Conservation (phyloP, 257 asterid species). For the Solanum peruvianum region DNA sequence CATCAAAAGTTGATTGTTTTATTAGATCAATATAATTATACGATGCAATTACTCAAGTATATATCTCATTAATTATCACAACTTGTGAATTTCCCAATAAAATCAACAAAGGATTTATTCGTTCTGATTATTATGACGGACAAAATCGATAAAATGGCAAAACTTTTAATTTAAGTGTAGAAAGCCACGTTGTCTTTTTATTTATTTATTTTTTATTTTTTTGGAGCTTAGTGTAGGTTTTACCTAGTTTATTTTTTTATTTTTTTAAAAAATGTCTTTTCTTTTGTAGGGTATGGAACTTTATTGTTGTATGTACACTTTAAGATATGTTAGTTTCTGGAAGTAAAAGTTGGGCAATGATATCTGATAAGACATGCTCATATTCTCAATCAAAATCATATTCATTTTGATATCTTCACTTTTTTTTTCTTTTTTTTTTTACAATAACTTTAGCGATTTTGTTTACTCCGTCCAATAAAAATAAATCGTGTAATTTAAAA, state of each 20-base stretch:
- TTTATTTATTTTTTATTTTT: background rate
- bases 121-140: background rate
- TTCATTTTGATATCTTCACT: background rate
- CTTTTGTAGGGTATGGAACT: background rate
- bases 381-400: background rate
- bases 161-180: background rate
- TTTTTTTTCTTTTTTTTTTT: background rate
- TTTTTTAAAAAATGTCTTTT: background rate
- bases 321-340: background rate
- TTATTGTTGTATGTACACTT: background rate
- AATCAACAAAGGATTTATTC: too few species aligned
- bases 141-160: background rate
- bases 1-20: too few species aligned
- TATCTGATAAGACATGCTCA: background rate
- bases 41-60: background rate
- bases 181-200: background rate
- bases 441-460: background rate
- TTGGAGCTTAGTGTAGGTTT: background rate
- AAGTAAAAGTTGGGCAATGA: background rate
- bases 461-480: background rate
- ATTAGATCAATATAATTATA: background rate
- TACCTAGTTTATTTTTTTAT: background rate
- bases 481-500: background rate
- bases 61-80: background rate
- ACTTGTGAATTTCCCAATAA: background rate